A percentile compares a stretch with the other conserved stretches of the same genome.
phyloP scores from a whole-genome alignment of 306 rosid genomes.

The Erythrophleum fordii region DNA sequence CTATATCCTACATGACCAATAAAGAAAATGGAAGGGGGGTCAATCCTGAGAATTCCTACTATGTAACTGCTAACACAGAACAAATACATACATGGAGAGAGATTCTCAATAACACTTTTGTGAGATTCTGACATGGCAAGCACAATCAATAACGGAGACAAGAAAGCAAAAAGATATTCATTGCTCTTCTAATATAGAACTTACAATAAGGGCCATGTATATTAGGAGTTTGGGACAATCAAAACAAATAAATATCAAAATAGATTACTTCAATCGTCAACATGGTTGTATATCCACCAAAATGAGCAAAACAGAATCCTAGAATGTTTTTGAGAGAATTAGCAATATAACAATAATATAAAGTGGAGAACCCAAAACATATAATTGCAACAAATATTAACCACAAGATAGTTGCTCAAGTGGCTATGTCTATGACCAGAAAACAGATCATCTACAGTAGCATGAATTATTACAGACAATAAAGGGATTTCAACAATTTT shows the following conservation, averaged over 20 bases:
- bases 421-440: no score
- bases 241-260: neutral
- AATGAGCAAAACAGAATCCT: neutral
- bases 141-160: neutral
- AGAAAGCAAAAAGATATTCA: neutral
- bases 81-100: neutral
- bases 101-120: neutral
- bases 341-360: neutral
- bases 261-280: neutral
- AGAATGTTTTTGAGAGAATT: neutral
- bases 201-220: neutral
- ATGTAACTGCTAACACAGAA: neutral
- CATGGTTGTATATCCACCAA: neutral
- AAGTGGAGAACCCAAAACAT: neutral
- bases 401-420: neutral
- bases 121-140: slow-evolving; percentile 4
- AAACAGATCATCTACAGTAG: no score
- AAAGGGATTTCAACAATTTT: no score
- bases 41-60: neutral
- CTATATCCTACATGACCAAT: neutral
- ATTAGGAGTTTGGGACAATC: neutral
- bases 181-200: neutral
- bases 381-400: neutral
- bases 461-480: no score
- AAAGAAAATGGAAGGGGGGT: no score